Base-by-base conservation (phyloP, 176 grass and related monocot species). In the Raddia distichophylla region DNA sequence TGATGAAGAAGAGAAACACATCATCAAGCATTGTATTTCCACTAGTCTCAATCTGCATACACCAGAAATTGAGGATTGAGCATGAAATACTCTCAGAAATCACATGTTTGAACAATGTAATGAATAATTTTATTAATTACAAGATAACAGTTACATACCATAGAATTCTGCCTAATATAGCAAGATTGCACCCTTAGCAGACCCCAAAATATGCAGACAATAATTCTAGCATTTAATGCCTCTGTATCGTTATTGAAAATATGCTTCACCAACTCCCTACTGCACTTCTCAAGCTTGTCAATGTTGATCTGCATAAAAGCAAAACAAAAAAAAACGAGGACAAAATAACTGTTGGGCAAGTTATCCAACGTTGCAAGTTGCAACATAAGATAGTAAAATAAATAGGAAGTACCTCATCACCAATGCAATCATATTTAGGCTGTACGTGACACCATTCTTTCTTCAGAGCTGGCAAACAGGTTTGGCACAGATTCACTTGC, bases 131-230 rank as follows among this genome's bases (percentile, higher is more conserved):
- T 59, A 73, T 80, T 85, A 40, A 40, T 40, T 40, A 40, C 37
- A 40, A 48, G 54, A 80, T 88, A 86, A 69, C 55, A 89, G 66
- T 63, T 80, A 86, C 78, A 82, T 51, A 98, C 95, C 88, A 85
- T 18, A 16, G 73, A 67, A 81, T 80, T 74, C 56, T 82, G 71
- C 22, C 83, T 88, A 89, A 74, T 73, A 76, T 59, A 81, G 53
- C 65, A 90, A 52, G 77, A 78, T 40, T 77, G 85, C 57, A 87
- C 80, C 82, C 82, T 93, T 66, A 98, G 83, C 20, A 98, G 19
- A 60, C 69, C 88, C 92, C 95, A 94, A 80, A 94, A 98, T 85
- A 94, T 89, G 76, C 86, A 94, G 73, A 89, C 74, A 74, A 98
- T 50, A 75, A 90, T 71, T 86, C 82, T 89, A 70, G 64, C 63